Base-by-base conservation (phyloP, 306 rosid species). In the Herpetospermum pedunculosum region DNA sequence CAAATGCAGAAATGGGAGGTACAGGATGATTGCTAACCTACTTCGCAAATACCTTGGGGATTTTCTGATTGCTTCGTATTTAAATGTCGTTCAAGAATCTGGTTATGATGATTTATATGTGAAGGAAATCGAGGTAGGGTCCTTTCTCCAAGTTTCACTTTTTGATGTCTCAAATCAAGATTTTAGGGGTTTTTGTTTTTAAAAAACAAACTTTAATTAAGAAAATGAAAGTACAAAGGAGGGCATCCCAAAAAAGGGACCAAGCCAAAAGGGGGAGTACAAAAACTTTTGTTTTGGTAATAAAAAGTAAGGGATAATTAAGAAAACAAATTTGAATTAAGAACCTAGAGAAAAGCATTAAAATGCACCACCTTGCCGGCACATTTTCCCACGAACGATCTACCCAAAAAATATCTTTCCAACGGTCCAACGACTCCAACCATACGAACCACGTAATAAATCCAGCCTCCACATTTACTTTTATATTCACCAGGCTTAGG, bases 31-130 rank as follows among this genome's bases (percentile, higher is more conserved):
- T 28, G 67, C 79, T 55, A 91, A 88, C 83, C 86, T 91, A 67
- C 97, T 94, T 43, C 97, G 97, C 87, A 91, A 88, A 80, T 94
- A 91, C 83, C 92, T 94, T 65, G 97, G 98, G 68, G 98, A 94
- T 83, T 74, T 81, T 86, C 82, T 94, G 26, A 94, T 91, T 79
- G 96, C 94, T 79, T 94, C 97, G 9, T 91, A 91, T 77, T 73
- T 94, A 85, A 83, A 86, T 77, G 88, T 87, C 58, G 81, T 91
- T 71, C 87, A 91, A 86, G 97, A 89, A 48, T 89, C 92, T 75
- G 98, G 98, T 69, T 91, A 89, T 63, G 94, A 89, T 76, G 90
- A 88, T 75, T 77, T 77, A 55, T 88, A 89, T 81, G 91, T 82
- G 64, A 86, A 86, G 83, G 97, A 91, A 84, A 87, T 94, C 71